Evolutionary conservation across 2,329 filamentous ascomycete species (phyloP).

Genomic region (Ophiocordyceps australis): DNA sequence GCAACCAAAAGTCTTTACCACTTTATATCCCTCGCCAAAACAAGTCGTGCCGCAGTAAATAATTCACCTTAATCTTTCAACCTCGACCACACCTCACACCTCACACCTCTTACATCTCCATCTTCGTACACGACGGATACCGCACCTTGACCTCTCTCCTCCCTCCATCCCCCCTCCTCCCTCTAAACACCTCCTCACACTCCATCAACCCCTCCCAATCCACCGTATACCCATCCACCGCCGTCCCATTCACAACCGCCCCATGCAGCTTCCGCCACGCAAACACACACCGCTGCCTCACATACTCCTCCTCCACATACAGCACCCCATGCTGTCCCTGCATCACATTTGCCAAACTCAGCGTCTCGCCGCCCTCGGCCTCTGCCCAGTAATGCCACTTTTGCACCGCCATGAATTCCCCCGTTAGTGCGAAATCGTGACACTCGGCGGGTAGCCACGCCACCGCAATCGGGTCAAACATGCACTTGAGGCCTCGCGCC

Average conservation of each 20-base stretch:
- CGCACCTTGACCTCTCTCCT: constrained; percentile 1
- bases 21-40: no score
- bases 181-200: constrained; percentile 1
- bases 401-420: constrained; percentile 1
- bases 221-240: constrained; percentile 1
- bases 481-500: constrained; percentile 1
- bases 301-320: constrained; percentile 1
- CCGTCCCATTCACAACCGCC: constrained; percentile 1
- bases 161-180: background rate
- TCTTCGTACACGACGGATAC: constrained; percentile 1
- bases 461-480: constrained; percentile 2
- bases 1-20: no score
- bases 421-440: constrained; percentile 2
- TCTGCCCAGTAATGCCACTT: constrained; percentile 1
- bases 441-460: constrained; percentile 2
- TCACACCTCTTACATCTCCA: background rate
- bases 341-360: constrained; percentile 1
- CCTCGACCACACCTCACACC: no score
- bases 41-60: no score
- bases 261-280: constrained; percentile 2
- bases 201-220: constrained; percentile 1
- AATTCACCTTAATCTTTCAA: no score
- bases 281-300: constrained; percentile 1
- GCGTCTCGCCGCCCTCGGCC: background rate
- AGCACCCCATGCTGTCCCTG: constrained; percentile 1